phyloP scores from a whole-genome alignment of 2,329 filamentous ascomycete genomes.

The Trichoderma lentiforme region DNA sequence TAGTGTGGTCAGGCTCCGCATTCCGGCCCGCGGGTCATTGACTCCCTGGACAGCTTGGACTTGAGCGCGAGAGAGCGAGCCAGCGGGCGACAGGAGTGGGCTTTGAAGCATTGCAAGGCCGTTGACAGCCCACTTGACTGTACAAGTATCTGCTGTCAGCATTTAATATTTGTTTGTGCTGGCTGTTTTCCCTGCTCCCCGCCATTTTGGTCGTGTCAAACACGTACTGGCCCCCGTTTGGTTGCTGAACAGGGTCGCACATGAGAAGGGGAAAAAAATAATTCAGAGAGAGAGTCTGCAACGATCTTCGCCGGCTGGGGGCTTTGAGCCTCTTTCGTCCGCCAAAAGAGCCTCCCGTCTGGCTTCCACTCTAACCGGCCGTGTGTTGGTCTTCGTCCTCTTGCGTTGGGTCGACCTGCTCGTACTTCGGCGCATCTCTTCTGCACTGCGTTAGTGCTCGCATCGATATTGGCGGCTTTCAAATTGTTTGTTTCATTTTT shows the following conservation, averaged over 20 bases:
- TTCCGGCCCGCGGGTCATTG: slow-evolving; percentile 4
- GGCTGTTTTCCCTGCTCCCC: background rate
- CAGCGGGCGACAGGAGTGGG: slow-evolving; percentile 10
- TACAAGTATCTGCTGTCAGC: slow-evolving; percentile 11
- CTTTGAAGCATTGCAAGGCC: background rate
- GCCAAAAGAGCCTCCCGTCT: background rate
- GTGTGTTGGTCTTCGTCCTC: background rate
- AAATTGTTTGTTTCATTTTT: background rate
- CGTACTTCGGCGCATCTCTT: background rate
- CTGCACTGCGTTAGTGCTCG: slow-evolving; percentile 3
- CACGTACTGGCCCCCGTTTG: background rate
- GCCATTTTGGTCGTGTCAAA: background rate
- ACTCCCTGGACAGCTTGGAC: background rate
- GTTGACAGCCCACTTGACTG: slow-evolving; percentile 4
- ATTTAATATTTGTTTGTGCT: slow-evolving; percentile 4
- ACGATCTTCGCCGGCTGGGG: background rate
- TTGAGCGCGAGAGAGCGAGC: slow-evolving; percentile 3
- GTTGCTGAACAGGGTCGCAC: background rate
- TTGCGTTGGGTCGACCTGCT: background rate
- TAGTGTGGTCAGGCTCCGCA: slow-evolving; percentile 14
- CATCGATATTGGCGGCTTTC: background rate
- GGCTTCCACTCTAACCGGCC: background rate
- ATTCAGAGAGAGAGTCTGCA: background rate
- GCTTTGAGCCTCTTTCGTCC: background rate
- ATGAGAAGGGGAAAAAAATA: background rate